A percentile compares a stretch with the other conserved stretches of the same genome.
Conservation (phyloP, 2,329 filamentous ascomycete genomes). For the Decorospora gaudefroyi region DNA sequence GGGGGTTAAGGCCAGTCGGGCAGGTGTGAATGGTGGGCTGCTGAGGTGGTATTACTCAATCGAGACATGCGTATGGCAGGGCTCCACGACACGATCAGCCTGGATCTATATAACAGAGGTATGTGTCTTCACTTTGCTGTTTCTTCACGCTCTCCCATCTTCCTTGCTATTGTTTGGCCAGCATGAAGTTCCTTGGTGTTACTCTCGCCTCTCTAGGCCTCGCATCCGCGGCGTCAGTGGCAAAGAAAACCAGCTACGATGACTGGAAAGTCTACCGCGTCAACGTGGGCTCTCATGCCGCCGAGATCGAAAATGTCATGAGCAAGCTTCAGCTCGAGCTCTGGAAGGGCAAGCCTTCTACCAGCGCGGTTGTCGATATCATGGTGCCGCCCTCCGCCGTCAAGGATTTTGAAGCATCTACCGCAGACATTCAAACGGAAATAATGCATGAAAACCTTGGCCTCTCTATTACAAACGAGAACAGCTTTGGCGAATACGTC, state of each 20-base stretch:
- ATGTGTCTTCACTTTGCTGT: neutral
- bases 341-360: slow-evolving; percentile 43
- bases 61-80: neutral
- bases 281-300: slow-evolving; percentile 36
- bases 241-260: slow-evolving; percentile 40
- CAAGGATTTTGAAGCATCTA: slow-evolving; percentile 35
- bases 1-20: slow-evolving; percentile 31
- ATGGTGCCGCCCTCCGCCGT: slow-evolving; percentile 42
- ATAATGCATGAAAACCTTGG: slow-evolving; percentile 48
- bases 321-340: slow-evolving; percentile 39
- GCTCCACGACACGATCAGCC: neutral
- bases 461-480: slow-evolving; percentile 41
- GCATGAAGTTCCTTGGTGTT: slow-evolving; percentile 42
- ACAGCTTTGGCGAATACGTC: slow-evolving; percentile 37
- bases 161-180: slow-evolving; percentile 1
- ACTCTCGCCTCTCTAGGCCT: slow-evolving; percentile 40
- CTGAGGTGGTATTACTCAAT: slow-evolving; percentile 1
- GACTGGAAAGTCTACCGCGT: slow-evolving; percentile 47
- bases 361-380: slow-evolving; percentile 44
- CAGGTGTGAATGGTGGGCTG: slow-evolving; percentile 30
- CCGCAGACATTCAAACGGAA: slow-evolving; percentile 33
- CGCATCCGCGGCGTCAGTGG: slow-evolving; percentile 40
- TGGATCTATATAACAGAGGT: slow-evolving; percentile 3
- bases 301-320: slow-evolving; percentile 37
- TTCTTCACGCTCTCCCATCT: slow-evolving; percentile 5